These are phyloP conservation scores for Penicillium hordei DNA, from an alignment of 2,329 filamentous ascomycete species.

Conservation along the genomic window DNA sequence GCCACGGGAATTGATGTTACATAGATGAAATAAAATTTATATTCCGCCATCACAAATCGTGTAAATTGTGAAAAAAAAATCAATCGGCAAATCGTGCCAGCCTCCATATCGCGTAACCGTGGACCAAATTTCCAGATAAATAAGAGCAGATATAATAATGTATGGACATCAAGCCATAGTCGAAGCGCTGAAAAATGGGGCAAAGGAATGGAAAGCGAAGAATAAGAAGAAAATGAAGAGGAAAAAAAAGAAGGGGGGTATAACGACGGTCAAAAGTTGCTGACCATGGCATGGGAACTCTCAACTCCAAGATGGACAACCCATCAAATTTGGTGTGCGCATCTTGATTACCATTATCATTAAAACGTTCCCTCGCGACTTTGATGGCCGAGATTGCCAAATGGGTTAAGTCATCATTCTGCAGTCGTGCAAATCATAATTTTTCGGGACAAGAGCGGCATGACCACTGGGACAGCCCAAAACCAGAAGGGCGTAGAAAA, in stretches of 20 bases:
- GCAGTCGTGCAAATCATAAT: conserved; percentile 32
- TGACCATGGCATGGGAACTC: conserved; percentile 11
- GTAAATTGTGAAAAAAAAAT: conserved; percentile 1
- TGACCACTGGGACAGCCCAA: conserved; percentile 11
- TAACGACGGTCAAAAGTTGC: conserved; percentile 15
- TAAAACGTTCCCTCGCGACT: conserved; percentile 30
- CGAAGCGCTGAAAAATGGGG: conserved; percentile 4
- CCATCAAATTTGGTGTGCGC: conserved; percentile 10
- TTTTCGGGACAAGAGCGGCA: conserved; percentile 20
- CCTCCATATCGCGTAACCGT: conserved; percentile 1
- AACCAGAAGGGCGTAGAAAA: conserved; percentile 1
- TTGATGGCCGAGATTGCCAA: conserved; percentile 20
- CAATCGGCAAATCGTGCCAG: conserved; percentile 1
- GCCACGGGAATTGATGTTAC: conserved; percentile 4
- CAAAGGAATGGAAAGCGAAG: background rate
- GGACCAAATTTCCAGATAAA: conserved; percentile 2
- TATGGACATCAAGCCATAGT: conserved; percentile 11
- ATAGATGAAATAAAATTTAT: conserved; percentile 4
- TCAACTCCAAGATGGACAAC: conserved; percentile 13
- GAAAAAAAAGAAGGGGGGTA: conserved; percentile 16
- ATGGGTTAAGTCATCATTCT: conserved; percentile 31
- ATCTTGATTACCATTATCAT: conserved; percentile 39
- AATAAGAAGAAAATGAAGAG: conserved; percentile 8
- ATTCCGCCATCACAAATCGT: background rate
- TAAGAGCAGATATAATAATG: background rate